phyloP scores from a whole-genome alignment of 2,329 filamentous ascomycete genomes.

The Colletotrichum karsti region DNA sequence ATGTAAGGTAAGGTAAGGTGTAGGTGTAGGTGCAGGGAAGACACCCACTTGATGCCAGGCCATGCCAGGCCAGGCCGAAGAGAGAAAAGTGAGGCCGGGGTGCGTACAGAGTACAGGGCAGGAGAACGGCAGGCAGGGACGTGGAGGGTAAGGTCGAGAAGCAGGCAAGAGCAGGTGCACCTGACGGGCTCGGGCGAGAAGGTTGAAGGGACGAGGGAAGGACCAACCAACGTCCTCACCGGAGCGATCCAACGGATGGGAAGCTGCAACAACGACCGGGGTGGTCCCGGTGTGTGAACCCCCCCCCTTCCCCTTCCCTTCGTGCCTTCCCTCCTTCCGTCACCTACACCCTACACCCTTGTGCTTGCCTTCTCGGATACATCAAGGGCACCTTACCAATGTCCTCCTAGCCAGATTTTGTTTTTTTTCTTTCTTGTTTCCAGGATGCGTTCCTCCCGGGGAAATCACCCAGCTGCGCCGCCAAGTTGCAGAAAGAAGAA shows the following conservation, averaged over 20 bases:
- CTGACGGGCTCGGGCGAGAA: background rate
- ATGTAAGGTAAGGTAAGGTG: too few relatives aligned
- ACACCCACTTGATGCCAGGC: background rate
- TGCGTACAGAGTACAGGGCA: too few relatives aligned
- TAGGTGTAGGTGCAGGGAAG: background rate
- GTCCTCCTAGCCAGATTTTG: background rate
- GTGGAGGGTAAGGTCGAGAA: background rate
- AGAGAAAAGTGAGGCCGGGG: background rate
- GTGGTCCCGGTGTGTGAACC: background rate
- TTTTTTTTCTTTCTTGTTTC: background rate
- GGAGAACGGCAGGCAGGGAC: constrained; percentile 2
- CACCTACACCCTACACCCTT: background rate
- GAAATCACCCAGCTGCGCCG: constrained; percentile 16
- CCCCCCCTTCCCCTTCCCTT: background rate
- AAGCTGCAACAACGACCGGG: constrained; percentile 12
- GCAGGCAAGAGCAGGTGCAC: background rate
- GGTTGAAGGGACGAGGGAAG: background rate
- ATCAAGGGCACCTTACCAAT: constrained; percentile 2
- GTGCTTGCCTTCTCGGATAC: too few relatives aligned
- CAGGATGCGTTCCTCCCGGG: constrained; percentile 3
- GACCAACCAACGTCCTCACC: constrained; percentile 18
- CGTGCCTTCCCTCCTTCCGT: constrained; percentile 18
- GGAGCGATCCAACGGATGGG: constrained; percentile 21
- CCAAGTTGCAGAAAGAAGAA: background rate
- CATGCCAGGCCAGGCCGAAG: constrained; percentile 1